Percentiles rank a stretch among this genome's conserved stretches.
These are phyloP conservation scores for Coemansia sp. DNA, from an alignment of 192 early-diverging fungal genomes.

Conservation along the genomic window DNA sequence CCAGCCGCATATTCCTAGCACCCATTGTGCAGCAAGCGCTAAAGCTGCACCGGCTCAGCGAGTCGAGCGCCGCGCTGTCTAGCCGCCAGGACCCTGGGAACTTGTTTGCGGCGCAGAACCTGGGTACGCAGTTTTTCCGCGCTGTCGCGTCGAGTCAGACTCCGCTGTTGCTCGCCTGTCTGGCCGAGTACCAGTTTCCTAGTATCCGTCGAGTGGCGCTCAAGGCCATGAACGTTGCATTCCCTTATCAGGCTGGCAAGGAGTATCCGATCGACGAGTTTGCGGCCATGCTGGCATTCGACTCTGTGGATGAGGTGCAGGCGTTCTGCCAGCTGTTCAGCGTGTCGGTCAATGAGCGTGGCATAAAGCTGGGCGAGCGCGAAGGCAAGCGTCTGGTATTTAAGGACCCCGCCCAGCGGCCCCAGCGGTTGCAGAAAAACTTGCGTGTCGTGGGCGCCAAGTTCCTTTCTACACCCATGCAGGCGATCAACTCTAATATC, in stretches of 20 bases:
- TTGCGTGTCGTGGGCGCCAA: conserved; percentile 44
- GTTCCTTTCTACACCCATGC: conserved; percentile 39
- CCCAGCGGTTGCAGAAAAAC: conserved; percentile 22
- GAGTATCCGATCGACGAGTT: conserved; percentile 55
- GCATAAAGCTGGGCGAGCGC: conserved; percentile 50
- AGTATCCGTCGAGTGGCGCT: conserved; percentile 73
- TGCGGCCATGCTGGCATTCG: conserved; percentile 62
- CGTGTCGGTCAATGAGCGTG: conserved; percentile 17
- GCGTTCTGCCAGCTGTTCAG: conserved; percentile 40
- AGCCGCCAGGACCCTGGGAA: conserved; percentile 53
- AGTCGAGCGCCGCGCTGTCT: conserved; percentile 56
- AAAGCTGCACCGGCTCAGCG: conserved; percentile 62
- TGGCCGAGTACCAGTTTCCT: conserved; percentile 73
- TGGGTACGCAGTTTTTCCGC: conserved; percentile 75
- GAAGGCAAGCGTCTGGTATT: conserved; percentile 27
- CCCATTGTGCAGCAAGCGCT: conserved; percentile 71
- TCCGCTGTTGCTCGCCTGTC: conserved; percentile 75
- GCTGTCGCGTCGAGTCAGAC: conserved; percentile 58
- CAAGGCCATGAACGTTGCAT: conserved; percentile 69
- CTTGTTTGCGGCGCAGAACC: conserved; percentile 61
- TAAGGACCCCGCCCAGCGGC: conserved; percentile 30
- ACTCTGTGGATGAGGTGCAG: conserved; percentile 56
- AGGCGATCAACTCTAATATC: conserved; percentile 30
- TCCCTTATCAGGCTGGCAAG: conserved; percentile 52
- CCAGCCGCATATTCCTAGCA: conserved; percentile 57